Conservation (phyloP, 2,329 filamentous ascomycete genomes). For the Exophiala alcalophila region DNA sequence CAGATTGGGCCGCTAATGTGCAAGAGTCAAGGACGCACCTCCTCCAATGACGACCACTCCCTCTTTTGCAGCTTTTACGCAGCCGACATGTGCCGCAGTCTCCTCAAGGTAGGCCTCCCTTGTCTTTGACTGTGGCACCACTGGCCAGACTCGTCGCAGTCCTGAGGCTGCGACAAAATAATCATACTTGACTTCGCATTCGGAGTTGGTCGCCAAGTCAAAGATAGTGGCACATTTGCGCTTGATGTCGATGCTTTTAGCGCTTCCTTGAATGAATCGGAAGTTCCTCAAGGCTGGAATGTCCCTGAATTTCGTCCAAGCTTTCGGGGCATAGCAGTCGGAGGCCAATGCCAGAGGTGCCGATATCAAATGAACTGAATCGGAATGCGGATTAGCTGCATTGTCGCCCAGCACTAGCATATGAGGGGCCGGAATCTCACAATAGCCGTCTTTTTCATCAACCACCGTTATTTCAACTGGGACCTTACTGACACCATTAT, state of each 20-base stretch:
- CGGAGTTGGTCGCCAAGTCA: conserved; percentile 46
- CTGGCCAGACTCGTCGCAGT: conserved; percentile 66
- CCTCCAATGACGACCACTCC: conserved; percentile 73
- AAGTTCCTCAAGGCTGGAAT: conserved; percentile 65
- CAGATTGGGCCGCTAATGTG: background rate
- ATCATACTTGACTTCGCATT: conserved; percentile 56
- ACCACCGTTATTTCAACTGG: conserved; percentile 69
- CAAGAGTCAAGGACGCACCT: conserved; percentile 38
- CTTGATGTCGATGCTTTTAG: conserved; percentile 58
- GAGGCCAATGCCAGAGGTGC: conserved; percentile 69
- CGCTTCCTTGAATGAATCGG: conserved; percentile 63
- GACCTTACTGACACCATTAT: conserved; percentile 44
- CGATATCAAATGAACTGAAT: conserved; percentile 74
- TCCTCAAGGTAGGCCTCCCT: conserved; percentile 64
- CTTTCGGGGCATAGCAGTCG: conserved; percentile 60
- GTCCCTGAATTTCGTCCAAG: conserved; percentile 68
- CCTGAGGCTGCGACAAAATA: conserved; percentile 73
- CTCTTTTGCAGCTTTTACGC: conserved; percentile 51
- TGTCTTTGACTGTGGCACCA: conserved; percentile 65
- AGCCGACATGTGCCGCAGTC: conserved; percentile 57
- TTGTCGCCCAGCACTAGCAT: background rate
- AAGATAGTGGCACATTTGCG: conserved; percentile 59
- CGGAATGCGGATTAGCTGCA: no score
- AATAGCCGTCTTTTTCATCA: conserved; percentile 80
- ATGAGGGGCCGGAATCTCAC: conserved; percentile 48